A percentile compares a stretch with the other conserved stretches of the same genome.
Conservation (phyloP, 2,329 filamentous ascomycete genomes). For the Ascochyta fabae region DNA sequence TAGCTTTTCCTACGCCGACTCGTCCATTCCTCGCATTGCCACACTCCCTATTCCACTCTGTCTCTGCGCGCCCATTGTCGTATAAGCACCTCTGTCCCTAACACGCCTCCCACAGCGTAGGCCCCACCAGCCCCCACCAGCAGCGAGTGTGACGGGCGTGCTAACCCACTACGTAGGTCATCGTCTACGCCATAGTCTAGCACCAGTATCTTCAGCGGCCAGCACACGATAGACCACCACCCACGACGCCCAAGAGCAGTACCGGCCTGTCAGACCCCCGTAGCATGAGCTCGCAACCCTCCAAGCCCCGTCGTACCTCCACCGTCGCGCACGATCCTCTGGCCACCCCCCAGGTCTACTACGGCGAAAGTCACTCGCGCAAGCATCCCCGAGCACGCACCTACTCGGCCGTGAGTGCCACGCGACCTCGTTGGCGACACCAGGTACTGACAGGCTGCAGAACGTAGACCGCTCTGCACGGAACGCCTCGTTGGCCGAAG, state of each 20-base stretch:
- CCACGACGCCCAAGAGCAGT: slow-evolving; percentile 19
- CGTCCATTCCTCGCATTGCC: not conserved
- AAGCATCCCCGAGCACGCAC: slow-evolving; percentile 59
- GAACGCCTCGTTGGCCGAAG: slow-evolving; percentile 37
- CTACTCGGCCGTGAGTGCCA: slow-evolving; percentile 60
- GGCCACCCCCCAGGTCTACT: slow-evolving; percentile 65
- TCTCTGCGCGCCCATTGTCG: slow-evolving; percentile 16
- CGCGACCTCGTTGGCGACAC: not conserved
- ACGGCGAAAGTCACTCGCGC: slow-evolving; percentile 59
- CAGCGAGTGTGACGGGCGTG: slow-evolving; percentile 2
- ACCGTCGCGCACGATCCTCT: slow-evolving; percentile 60
- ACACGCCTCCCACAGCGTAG: slow-evolving; percentile 23
- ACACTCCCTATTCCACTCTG: not conserved
- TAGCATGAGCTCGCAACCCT: slow-evolving; percentile 53
- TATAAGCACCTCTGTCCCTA: slow-evolving; percentile 22
- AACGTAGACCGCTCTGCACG: slow-evolving; percentile 40
- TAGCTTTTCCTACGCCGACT: slow-evolving; percentile 11
- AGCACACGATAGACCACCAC: slow-evolving; percentile 4
- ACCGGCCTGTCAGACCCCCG: slow-evolving; percentile 26
- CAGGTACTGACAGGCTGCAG: slow-evolving; percentile 27
- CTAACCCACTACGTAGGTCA: slow-evolving; percentile 19
- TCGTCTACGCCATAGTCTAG: slow-evolving; percentile 29
- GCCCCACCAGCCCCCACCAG: slow-evolving; percentile 21
- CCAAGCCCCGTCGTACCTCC: slow-evolving; percentile 47
- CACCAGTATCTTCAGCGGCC: slow-evolving; percentile 26